Percentiles rank a stretch among this genome's conserved stretches.
phyloP scores from a whole-genome alignment of 2,329 filamentous ascomycete genomes.

The Claviceps fusiformis region DNA sequence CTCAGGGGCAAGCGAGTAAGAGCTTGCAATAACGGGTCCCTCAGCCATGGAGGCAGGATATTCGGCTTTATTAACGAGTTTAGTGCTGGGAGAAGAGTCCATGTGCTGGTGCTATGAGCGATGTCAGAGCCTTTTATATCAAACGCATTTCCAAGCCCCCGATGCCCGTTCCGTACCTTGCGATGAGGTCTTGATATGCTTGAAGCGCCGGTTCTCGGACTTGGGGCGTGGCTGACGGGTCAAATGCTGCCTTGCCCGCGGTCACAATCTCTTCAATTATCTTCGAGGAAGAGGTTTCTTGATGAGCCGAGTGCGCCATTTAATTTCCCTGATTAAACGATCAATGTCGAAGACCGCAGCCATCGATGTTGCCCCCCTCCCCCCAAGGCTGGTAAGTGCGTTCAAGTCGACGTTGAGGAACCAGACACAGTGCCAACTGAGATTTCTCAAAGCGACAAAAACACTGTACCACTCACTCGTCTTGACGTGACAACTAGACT shows the following conservation, averaged over 20 bases:
- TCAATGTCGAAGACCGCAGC: neutral
- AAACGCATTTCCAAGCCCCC: neutral
- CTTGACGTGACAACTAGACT: neutral
- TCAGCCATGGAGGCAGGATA: slow-evolving; percentile 45
- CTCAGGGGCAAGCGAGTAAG: slow-evolving; percentile 49
- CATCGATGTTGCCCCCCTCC: neutral
- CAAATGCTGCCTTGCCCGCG: slow-evolving; percentile 34
- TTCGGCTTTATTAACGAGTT: slow-evolving; percentile 51
- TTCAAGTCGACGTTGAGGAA: neutral
- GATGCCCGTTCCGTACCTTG: slow-evolving; percentile 33
- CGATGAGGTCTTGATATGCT: slow-evolving; percentile 34
- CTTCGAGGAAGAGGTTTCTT: slow-evolving; percentile 13
- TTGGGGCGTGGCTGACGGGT: slow-evolving; percentile 24
- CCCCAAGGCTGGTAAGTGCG: neutral
- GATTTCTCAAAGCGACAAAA: neutral
- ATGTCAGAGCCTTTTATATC: neutral
- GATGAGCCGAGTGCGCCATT: slow-evolving; percentile 16
- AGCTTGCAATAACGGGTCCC: slow-evolving; percentile 38
- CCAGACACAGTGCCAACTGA: neutral
- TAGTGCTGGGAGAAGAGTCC: slow-evolving; percentile 45
- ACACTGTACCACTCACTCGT: neutral
- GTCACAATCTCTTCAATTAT: slow-evolving; percentile 23
- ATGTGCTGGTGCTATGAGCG: slow-evolving; percentile 23
- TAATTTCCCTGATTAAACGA: neutral
- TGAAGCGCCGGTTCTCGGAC: slow-evolving; percentile 20